Evolutionary conservation across 2,329 filamentous ascomycete genomes (phyloP), one percentile per base, ranked within the genome.

Genomic region (Penicillium sp.): DNA sequence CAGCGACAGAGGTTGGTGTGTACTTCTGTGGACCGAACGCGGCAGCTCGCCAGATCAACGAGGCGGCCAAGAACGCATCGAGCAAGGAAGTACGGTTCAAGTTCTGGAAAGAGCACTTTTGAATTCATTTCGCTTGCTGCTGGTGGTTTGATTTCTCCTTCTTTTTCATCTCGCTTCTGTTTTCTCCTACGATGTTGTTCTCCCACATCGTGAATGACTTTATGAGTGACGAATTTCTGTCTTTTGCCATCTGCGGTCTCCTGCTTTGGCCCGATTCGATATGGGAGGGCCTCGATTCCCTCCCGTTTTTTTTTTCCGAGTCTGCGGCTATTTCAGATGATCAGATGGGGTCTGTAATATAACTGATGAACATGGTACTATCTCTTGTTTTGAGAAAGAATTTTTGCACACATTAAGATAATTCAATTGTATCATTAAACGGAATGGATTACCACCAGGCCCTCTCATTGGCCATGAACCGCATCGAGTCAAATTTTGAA

Each of bases 101-200:
- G 61, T 98, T 98, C 77, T 98, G 93, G 93, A 98, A 98, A 76
- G 93, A 98, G 72, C 91, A 98, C 64, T 76, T 75, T 53, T 76
- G 66, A 52, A 32, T 48, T 45, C 45, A n/a, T 25, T 32, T n/a
- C n/a, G 9, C 5, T 45, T 35, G 38, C 42, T 12, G 28, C 27
- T 18, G 39, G 39, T 47, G 36, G 34, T 43, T 42, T 45, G 18
- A 37, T 24, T 12, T 24, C 12, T 26, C 18, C 11, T 5, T 11
- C 4, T 11, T 8, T 4, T 32, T 32, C 8, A 32, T 32, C 11
- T 11, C 29, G 29, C 29, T 32, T 32, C 5, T 32, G 29, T 32
- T 32, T 32, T 32, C 4, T 3, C 29, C 29, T 32, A 28, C 43
- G 46, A 45, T 51, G 40, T 28, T 39, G 35, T 11, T 28, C 12